Conservation (phyloP, 495 filamentous ascomycete genomes). For the Penicillium coprophilum region DNA sequence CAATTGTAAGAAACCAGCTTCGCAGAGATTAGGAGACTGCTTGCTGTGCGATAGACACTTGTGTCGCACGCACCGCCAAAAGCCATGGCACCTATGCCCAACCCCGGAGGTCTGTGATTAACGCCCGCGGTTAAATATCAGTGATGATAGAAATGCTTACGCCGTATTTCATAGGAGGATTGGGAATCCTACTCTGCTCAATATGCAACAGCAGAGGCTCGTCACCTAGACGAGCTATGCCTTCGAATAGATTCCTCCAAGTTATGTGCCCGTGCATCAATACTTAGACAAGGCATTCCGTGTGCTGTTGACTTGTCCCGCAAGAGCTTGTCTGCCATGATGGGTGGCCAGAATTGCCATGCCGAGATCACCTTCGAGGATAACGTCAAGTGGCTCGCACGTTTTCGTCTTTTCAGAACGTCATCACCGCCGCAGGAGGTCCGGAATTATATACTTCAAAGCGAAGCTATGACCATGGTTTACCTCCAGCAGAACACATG, state of each 20-base stretch:
- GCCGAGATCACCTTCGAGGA: constrained; percentile 18
- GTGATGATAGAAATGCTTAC: no score
- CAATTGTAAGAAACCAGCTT: constrained; percentile 1
- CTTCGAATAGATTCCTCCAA: constrained; percentile 4
- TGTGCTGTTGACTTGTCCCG: constrained; percentile 4
- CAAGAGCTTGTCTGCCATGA: constrained; percentile 7
- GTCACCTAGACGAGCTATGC: no score
- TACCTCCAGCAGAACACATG: constrained; percentile 21
- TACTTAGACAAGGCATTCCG: constrained; percentile 1
- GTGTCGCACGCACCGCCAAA: constrained; percentile 10
- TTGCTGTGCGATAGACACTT: constrained; percentile 9
- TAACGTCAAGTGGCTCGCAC: constrained; percentile 18
- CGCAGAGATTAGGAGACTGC: constrained; percentile 10
- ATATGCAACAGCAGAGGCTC: no score
- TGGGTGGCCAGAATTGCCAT: constrained; percentile 21
- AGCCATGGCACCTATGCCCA: not conserved
- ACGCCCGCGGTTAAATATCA: no score
- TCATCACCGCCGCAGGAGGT: constrained; percentile 19
- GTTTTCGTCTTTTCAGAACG: constrained; percentile 10
- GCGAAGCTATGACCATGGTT: constrained; percentile 27
- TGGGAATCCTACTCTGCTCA: no score
- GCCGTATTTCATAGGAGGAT: no score
- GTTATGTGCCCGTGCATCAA: constrained; percentile 3
- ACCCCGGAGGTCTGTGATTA: no score
- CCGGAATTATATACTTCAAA: constrained; percentile 23